Percentiles rank a stretch among this genome's conserved stretches.
phyloP scores from a whole-genome alignment of 495 filamentous ascomycete species.

The Hypoxylon lenormandii region DNA sequence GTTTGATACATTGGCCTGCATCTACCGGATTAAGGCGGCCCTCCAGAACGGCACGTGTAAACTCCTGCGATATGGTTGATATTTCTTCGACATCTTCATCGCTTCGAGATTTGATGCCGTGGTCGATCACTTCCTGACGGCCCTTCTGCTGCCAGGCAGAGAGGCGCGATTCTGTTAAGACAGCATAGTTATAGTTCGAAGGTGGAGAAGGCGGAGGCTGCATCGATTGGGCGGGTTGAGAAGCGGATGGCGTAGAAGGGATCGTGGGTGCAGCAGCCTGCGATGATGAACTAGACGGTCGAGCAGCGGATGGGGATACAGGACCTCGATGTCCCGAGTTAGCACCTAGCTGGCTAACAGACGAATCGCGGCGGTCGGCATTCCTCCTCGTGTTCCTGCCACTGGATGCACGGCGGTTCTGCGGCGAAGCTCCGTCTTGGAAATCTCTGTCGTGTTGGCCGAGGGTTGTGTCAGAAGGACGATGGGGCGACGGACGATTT shows the following conservation, averaged over 20 bases:
- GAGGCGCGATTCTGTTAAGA: slow-evolving; percentile 63
- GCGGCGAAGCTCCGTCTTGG: slow-evolving; percentile 48
- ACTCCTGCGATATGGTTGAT: slow-evolving; percentile 82
- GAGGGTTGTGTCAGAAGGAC: slow-evolving; percentile 61
- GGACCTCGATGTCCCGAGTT: slow-evolving; percentile 46
- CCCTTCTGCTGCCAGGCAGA: slow-evolving; percentile 60
- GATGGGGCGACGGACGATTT: slow-evolving; percentile 65
- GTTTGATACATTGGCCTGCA: slow-evolving; percentile 76
- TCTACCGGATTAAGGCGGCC: slow-evolving; percentile 72
- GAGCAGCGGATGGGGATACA: slow-evolving; percentile 54
- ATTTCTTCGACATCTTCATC: slow-evolving; percentile 75
- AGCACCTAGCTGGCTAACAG: slow-evolving; percentile 40
- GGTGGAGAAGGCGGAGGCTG: slow-evolving; percentile 41
- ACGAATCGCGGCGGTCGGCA: slow-evolving; percentile 60
- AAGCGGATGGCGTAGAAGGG: slow-evolving; percentile 43
- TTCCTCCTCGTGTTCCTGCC: slow-evolving; percentile 55
- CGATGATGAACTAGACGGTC: slow-evolving; percentile 62
- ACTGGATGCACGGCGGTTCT: slow-evolving; percentile 53
- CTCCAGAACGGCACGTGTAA: slow-evolving; percentile 78
- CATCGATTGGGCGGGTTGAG: slow-evolving; percentile 33
- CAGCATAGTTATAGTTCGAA: slow-evolving; percentile 60
- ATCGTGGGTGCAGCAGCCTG: slow-evolving; percentile 45
- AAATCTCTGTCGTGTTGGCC: slow-evolving; percentile 65
- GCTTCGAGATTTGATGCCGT: slow-evolving; percentile 67
- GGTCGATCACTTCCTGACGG: slow-evolving; percentile 64